phyloP scores from a whole-genome alignment of 768 basidiomycete species.

The Sporobolomyces pararoseus region DNA sequence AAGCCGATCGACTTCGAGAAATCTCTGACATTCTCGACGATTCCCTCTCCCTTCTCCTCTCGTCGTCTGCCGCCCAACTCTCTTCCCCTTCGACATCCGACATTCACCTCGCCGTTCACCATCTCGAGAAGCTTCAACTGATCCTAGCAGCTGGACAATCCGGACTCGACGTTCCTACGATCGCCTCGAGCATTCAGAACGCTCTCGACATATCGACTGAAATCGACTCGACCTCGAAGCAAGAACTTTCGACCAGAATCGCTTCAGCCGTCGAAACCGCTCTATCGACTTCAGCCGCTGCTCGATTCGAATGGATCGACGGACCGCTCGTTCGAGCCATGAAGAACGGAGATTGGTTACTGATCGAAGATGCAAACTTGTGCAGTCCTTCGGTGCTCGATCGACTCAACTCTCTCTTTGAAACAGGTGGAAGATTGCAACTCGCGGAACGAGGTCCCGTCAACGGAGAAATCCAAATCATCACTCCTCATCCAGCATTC shows the following conservation, averaged over 20 bases:
- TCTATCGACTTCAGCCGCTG: slow-evolving; percentile 44
- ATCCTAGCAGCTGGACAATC: neutral
- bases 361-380: slow-evolving; percentile 87
- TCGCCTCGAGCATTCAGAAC: neutral
- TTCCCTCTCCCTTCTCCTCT: slow-evolving; percentile 12
- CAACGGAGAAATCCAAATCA: slow-evolving; percentile 65
- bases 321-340: slow-evolving; percentile 84
- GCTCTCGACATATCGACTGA: slow-evolving; percentile 1
- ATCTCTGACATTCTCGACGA: slow-evolving; percentile 24
- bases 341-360: slow-evolving; percentile 79
- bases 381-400: slow-evolving; percentile 95
- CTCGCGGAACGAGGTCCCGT: slow-evolving; percentile 85
- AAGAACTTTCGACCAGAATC: neutral
- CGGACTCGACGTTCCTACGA: slow-evolving; percentile 2
- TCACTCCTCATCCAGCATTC: slow-evolving; percentile 82
- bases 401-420: slow-evolving; percentile 92
- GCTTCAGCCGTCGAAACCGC: slow-evolving; percentile 6
- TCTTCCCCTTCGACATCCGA: neutral
- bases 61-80: slow-evolving; percentile 14
- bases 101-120: slow-evolving; percentile 8
- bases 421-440: slow-evolving; percentile 72
- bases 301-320: slow-evolving; percentile 89
- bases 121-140: slow-evolving; percentile 4
- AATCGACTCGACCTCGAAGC: neutral
- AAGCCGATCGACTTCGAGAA: slow-evolving; percentile 58